phyloP scores from a whole-genome alignment of 73 alveolate species.

The Paramecium biaurelia region DNA sequence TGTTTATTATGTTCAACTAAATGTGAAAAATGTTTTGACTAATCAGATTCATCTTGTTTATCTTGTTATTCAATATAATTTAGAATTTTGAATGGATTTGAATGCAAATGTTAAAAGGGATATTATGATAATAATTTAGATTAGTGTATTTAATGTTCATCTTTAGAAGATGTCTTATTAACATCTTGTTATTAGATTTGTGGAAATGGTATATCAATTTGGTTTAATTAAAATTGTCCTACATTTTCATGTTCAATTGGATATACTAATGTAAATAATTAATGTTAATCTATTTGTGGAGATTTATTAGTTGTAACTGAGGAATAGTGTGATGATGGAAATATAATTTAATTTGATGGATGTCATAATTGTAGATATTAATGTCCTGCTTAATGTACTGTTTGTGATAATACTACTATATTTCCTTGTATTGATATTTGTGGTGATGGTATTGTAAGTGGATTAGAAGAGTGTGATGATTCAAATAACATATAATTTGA shows the following conservation, averaged over 20 bases:
- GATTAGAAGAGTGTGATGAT: slow-evolving; percentile 5
- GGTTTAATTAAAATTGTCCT: background rate
- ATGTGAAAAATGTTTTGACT: background rate
- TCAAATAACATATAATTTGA: background rate
- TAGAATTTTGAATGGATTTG: background rate
- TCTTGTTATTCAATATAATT: background rate
- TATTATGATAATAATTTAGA: background rate
- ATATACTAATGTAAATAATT: background rate
- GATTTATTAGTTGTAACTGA: background rate
- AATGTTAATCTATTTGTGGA: background rate
- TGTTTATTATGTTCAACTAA: background rate
- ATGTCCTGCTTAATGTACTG: background rate
- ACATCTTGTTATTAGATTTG: background rate
- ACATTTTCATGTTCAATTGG: background rate
- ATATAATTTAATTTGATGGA: background rate
- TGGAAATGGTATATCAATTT: background rate
- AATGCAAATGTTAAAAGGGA: background rate
- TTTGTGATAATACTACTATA: background rate
- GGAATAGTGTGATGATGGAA: slow-evolving; percentile 8
- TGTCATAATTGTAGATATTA: background rate
- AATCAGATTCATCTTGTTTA: background rate
- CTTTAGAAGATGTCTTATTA: background rate
- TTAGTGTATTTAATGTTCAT: background rate
- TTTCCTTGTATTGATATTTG: background rate
- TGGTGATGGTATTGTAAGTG: background rate